phyloP scores from a whole-genome alignment of 371 early-diverging fungal species.

The Mortierella sp. region DNA sequence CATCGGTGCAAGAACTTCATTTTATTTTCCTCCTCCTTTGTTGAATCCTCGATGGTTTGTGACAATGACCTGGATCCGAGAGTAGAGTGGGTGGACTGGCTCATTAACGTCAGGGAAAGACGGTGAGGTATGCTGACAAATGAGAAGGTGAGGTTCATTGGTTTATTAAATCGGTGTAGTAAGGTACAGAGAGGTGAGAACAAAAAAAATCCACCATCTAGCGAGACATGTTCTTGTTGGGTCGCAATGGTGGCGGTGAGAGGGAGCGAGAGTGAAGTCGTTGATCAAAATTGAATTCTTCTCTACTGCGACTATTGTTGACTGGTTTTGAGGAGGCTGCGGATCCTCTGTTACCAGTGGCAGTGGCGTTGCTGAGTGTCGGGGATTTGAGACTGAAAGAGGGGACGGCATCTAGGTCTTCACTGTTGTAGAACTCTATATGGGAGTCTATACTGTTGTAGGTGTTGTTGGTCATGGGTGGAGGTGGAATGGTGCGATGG shows the following conservation, averaged over 20 bases:
- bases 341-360: not conserved
- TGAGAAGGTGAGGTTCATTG: no score
- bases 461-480: not conserved
- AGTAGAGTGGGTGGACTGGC: slow-evolving; percentile 60
- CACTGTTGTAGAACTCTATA: slow-evolving; percentile 13
- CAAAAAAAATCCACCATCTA: no score
- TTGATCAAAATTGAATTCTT: not conserved
- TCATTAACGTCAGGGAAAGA: slow-evolving; percentile 61
- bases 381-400: slow-evolving; percentile 8
- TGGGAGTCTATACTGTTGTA: not conserved
- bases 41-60: slow-evolving; percentile 68
- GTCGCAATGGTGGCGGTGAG: not conserved
- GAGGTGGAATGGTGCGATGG: not conserved
- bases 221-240: not conserved
- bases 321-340: not conserved
- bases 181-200: not conserved
- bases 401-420: slow-evolving; percentile 17
- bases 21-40: slow-evolving; percentile 41
- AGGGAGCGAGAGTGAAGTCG: not conserved
- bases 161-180: no score
- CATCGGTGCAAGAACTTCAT: no score
- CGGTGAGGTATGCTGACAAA: slow-evolving; percentile 60
- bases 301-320: slow-evolving; percentile 14
- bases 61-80: slow-evolving; percentile 67
- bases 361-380: not conserved